A percentile compares a stretch with the other conserved stretches of the same genome.
These are phyloP conservation scores for Lasiosphaeriaceae sp. DNA, from an alignment of 495 filamentous ascomycete species.

Conservation along the genomic window DNA sequence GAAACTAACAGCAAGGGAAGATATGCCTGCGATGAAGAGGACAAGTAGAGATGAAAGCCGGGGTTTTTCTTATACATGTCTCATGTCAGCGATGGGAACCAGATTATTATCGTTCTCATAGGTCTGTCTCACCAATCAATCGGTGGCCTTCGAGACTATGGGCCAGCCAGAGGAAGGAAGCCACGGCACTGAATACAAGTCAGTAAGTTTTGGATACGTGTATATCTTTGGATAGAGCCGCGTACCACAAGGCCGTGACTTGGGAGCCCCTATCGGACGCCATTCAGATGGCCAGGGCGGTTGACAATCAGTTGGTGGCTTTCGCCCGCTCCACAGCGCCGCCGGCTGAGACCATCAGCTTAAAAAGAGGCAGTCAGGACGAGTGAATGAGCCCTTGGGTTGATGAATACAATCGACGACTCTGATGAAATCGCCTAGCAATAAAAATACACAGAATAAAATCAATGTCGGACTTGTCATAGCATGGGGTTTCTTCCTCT, in stretches of 20 bases:
- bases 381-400: no score
- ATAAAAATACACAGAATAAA: no score
- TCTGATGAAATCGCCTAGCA: no score
- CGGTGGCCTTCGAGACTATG: slow-evolving; percentile 41
- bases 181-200: slow-evolving; percentile 31
- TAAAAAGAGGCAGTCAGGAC: not conserved
- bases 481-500: no score
- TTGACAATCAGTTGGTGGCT: not conserved
- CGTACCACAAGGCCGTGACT: slow-evolving; percentile 40
- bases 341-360: not conserved
- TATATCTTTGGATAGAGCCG: not conserved
- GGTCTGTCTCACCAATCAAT: slow-evolving; percentile 28
- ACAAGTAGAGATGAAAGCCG: slow-evolving; percentile 38
- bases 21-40: slow-evolving; percentile 29
- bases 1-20: slow-evolving; percentile 36
- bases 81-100: not conserved
- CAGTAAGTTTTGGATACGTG: slow-evolving; percentile 1
- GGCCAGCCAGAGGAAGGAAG: slow-evolving; percentile 43
- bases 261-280: slow-evolving; percentile 23
- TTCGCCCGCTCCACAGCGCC: not conserved
- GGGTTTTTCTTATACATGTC: slow-evolving; percentile 31
- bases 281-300: not conserved
- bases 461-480: no score
- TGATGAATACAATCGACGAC: no score
- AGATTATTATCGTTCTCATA: no score